Conservation (phyloP, 2,329 filamentous ascomycete species). For the Nannizziopsis arthrosporioides region DNA sequence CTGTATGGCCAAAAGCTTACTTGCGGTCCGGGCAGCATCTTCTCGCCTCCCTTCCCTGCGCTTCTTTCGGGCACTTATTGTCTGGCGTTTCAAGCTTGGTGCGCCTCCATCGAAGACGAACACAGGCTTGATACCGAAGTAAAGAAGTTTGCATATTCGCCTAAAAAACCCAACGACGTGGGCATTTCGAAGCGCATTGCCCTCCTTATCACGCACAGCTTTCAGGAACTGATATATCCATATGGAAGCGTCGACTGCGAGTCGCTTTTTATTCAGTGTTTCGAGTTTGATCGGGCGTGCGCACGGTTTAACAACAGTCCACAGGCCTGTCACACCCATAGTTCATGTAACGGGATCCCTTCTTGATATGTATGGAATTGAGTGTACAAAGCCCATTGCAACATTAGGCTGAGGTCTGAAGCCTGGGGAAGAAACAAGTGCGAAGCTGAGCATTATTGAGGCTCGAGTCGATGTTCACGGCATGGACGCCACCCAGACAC, state of each 20-base stretch:
- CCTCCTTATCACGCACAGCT: slow-evolving; percentile 95
- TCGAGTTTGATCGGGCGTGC: slow-evolving; percentile 92
- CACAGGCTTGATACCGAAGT: slow-evolving; percentile 89
- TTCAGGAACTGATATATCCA: slow-evolving; percentile 99
- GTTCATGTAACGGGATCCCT: neutral
- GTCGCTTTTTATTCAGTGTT: slow-evolving; percentile 87
- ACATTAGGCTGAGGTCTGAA: too few relatives aligned
- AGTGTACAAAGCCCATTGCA: too few relatives aligned
- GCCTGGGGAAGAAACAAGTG: too few relatives aligned
- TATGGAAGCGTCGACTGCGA: slow-evolving; percentile 95
- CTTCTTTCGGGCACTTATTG: slow-evolving; percentile 65
- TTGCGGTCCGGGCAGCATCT: slow-evolving; percentile 83
- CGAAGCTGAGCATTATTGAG: too few relatives aligned
- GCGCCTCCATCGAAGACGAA: slow-evolving; percentile 98
- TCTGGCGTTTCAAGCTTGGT: slow-evolving; percentile 79
- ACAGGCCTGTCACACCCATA: slow-evolving; percentile 98
- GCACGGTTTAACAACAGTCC: slow-evolving; percentile 90
- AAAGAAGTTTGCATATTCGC: slow-evolving; percentile 92
- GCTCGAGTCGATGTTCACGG: neutral
- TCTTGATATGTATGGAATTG: too few relatives aligned
- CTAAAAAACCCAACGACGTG: slow-evolving; percentile 97
- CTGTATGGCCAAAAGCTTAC: slow-evolving; percentile 82
- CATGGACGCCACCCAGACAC: slow-evolving; percentile 2
- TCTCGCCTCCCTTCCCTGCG: slow-evolving; percentile 79
- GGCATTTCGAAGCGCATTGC: slow-evolving; percentile 88